These are phyloP conservation scores for Backusella morwellensis DNA, from an alignment of 192 early-diverging fungal species.

Conservation along the genomic window DNA sequence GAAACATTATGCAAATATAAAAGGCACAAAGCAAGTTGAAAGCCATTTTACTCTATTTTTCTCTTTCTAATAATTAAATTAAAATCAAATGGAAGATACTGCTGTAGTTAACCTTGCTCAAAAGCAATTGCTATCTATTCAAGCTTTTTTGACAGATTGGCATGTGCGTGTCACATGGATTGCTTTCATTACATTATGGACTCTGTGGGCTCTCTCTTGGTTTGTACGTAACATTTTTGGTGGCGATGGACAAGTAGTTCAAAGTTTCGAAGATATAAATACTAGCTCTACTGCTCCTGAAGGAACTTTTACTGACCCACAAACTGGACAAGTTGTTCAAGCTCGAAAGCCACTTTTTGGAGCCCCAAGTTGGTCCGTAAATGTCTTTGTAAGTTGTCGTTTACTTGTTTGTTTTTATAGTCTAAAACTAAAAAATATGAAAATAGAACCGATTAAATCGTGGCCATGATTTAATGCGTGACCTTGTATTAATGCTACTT, in stretches of 20 bases:
- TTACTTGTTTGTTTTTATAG: background rate
- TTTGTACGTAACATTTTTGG: conserved; percentile 28
- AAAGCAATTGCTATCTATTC: background rate
- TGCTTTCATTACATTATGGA: conserved; percentile 29
- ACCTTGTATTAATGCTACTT: conserved; percentile 34
- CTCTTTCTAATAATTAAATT: background rate
- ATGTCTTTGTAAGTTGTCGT: conserved; percentile 11
- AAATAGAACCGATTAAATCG: conserved; percentile 27
- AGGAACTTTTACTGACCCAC: background rate
- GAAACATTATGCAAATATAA: background rate
- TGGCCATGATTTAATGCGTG: conserved; percentile 27
- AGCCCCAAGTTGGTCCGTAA: background rate
- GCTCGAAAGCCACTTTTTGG: background rate
- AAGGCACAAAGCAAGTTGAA: background rate
- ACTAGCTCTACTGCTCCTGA: background rate
- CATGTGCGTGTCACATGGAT: conserved; percentile 30
- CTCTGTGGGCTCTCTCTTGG: conserved; percentile 32
- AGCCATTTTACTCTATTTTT: background rate
- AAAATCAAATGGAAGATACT: background rate
- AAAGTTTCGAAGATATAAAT: background rate
- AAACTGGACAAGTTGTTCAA: background rate
- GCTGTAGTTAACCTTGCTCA: background rate
- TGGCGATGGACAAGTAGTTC: conserved; percentile 7
- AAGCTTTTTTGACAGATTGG: conserved; percentile 21
- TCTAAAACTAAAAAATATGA: background rate